Evolutionary conservation across 371 early-diverging fungal species (phyloP).

Genomic region (Parasitella parasitica): DNA sequence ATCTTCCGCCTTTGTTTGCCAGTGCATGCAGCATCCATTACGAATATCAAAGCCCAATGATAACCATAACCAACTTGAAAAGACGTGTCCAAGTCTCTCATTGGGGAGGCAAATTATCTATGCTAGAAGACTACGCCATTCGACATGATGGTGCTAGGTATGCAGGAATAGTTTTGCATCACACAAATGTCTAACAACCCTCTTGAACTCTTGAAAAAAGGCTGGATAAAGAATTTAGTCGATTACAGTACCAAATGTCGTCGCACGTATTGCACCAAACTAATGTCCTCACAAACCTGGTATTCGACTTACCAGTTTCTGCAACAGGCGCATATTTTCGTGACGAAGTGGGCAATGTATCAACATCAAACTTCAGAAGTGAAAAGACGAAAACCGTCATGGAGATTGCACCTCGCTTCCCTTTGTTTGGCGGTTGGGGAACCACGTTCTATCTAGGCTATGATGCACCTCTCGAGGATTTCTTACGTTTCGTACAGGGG

Average conservation of each 20-base stretch:
- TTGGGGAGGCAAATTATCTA: constrained; percentile 76
- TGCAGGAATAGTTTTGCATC: constrained; percentile 10
- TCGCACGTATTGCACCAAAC: constrained; percentile 46
- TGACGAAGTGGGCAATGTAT: constrained; percentile 96
- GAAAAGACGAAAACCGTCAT: constrained; percentile 53
- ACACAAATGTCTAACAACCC: no score
- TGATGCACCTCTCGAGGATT: constrained; percentile 60
- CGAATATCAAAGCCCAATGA: constrained; percentile 57
- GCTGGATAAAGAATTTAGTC: constrained; percentile 73
- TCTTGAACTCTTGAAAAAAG: no score
- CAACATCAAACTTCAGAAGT: constrained; percentile 73
- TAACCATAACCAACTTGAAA: constrained; percentile 61
- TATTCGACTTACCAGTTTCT: constrained; percentile 60
- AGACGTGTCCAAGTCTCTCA: constrained; percentile 83
- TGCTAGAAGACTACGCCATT: constrained; percentile 81
- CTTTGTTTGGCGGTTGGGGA: constrained; percentile 93
- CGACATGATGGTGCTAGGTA: constrained; percentile 80
- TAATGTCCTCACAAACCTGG: constrained; percentile 55
- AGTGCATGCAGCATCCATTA: constrained; percentile 56
- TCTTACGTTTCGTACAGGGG: constrained; percentile 39
- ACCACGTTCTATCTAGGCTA: constrained; percentile 92
- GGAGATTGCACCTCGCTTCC: constrained; percentile 83
- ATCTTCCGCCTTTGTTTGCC: constrained; percentile 38
- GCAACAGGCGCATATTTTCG: constrained; percentile 80
- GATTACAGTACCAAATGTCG: constrained; percentile 60